Evolutionary conservation across 805 yeast species (phyloP).

Genomic region (Candida corydali): DNA sequence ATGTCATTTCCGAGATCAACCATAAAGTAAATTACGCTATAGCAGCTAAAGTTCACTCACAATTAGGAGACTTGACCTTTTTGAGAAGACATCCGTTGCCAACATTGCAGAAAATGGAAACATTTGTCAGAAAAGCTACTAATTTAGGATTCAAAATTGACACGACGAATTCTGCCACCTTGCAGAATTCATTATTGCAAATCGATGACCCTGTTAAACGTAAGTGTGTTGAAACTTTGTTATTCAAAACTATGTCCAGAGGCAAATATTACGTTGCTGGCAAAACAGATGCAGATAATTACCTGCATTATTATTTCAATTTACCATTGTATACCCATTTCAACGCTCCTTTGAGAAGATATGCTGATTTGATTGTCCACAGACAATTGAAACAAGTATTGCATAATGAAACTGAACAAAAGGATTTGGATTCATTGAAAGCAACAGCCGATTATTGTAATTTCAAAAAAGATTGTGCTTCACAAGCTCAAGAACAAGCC

Average conservation of each 20-base stretch:
- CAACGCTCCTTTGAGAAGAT: constrained; percentile 87
- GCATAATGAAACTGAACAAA: constrained; percentile 32
- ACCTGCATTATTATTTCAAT: constrained; percentile 77
- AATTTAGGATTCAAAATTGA: constrained; percentile 68
- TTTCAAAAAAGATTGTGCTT: constrained; percentile 92
- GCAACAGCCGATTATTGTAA: constrained; percentile 89
- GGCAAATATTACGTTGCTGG: constrained; percentile 91
- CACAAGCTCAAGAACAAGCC: constrained; percentile 90
- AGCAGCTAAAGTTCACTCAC: constrained; percentile 74
- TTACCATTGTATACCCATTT: constrained; percentile 88
- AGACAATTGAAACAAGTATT: constrained; percentile 78
- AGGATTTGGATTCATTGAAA: constrained; percentile 64
- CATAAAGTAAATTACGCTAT: constrained; percentile 80
- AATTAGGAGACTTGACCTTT: constrained; percentile 75
- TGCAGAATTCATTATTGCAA: constrained; percentile 65
- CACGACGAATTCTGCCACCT: constrained; percentile 64
- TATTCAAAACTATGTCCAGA: constrained; percentile 77
- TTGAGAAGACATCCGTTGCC: constrained; percentile 88
- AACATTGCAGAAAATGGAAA: constrained; percentile 71
- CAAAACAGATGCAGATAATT: constrained; percentile 71
- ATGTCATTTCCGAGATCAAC: constrained; percentile 68
- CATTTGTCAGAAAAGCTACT: constrained; percentile 67
- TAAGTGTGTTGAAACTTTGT: constrained; percentile 70
- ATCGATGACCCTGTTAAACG: constrained; percentile 62
- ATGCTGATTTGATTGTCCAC: constrained; percentile 89